A percentile compares a stretch with the other conserved stretches of the same genome.
Conservation (phyloP, 331 rosid species). For the Pyrus hybrid region DNA sequence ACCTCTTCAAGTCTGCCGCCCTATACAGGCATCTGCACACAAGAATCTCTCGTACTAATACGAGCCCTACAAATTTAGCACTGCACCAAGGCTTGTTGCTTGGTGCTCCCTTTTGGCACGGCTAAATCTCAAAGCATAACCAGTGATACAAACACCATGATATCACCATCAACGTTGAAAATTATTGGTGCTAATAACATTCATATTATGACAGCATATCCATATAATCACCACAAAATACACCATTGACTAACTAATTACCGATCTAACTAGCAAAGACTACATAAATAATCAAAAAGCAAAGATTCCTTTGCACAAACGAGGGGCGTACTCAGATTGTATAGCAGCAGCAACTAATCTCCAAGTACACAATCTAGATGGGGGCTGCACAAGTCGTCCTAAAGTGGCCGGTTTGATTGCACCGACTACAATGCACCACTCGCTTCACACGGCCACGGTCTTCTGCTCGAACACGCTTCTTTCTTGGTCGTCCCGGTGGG, state of each 20-base stretch:
- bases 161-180: background rate
- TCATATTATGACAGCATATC: constrained; percentile 20
- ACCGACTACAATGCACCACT: constrained; percentile 90
- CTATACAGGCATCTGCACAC: too few species aligned
- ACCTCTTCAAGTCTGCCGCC: too few species aligned
- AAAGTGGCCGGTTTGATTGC: constrained; percentile 93
- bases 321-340: background rate
- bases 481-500: constrained; percentile 78
- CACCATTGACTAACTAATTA: constrained; percentile 11
- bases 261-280: constrained; percentile 25
- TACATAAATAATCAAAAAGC: constrained; percentile 25
- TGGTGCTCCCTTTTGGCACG: too few species aligned
- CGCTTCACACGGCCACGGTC: constrained; percentile 82
- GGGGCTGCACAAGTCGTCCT: constrained; percentile 95
- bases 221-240: constrained; percentile 24
- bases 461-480: constrained; percentile 84
- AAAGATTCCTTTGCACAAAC: constrained; percentile 18
- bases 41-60: too few species aligned
- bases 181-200: constrained; percentile 24
- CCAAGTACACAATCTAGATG: constrained; percentile 24
- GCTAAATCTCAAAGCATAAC: too few species aligned
- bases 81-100: too few species aligned
- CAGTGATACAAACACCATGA: background rate
- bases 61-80: too few species aligned
- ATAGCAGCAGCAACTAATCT: background rate